Conservation (phyloP, 2,329 filamentous ascomycete species). For the Microsporum ferrugineum region DNA sequence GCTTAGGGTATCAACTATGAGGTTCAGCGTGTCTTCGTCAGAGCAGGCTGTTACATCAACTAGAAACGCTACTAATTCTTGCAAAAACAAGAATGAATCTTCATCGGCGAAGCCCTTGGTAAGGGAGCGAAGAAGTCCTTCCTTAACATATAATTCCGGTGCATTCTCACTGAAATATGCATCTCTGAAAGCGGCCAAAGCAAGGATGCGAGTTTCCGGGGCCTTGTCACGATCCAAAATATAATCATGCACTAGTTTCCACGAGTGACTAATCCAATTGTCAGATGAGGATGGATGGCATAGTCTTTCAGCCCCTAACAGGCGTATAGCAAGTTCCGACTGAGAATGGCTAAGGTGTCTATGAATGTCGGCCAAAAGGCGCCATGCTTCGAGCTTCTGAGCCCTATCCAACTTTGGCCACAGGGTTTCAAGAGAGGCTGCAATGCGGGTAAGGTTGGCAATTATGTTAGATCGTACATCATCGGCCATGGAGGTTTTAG, state of each 20-base stretch:
- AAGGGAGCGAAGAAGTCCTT: slow-evolving; percentile 25
- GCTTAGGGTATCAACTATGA: slow-evolving; percentile 25
- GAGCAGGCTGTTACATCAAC: slow-evolving; percentile 24
- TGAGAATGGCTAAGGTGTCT: slow-evolving; percentile 29
- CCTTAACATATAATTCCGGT: slow-evolving; percentile 21
- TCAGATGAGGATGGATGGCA: slow-evolving; percentile 24
- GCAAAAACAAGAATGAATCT: slow-evolving; percentile 28
- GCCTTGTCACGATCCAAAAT: slow-evolving; percentile 28
- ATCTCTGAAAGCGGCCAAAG: slow-evolving; percentile 31
- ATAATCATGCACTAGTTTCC: slow-evolving; percentile 27
- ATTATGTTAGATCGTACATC: slow-evolving; percentile 29
- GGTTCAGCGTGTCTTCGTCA: slow-evolving; percentile 25
- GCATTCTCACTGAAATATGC: slow-evolving; percentile 25
- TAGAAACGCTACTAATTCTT: slow-evolving; percentile 30
- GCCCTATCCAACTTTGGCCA: slow-evolving; percentile 29
- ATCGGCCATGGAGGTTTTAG: slow-evolving; percentile 22
- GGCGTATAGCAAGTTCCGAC: slow-evolving; percentile 29
- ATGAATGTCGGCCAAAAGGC: slow-evolving; percentile 28
- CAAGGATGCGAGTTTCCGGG: slow-evolving; percentile 30
- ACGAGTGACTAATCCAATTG: slow-evolving; percentile 26
- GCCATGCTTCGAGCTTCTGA: slow-evolving; percentile 27
- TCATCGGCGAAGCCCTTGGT: slow-evolving; percentile 28
- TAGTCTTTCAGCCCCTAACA: slow-evolving; percentile 24
- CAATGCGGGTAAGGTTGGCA: slow-evolving; percentile 28
- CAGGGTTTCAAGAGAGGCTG: slow-evolving; percentile 25